phyloP scores from a whole-genome alignment of 768 basidiomycete species.

The Macrocybe gigantea region DNA sequence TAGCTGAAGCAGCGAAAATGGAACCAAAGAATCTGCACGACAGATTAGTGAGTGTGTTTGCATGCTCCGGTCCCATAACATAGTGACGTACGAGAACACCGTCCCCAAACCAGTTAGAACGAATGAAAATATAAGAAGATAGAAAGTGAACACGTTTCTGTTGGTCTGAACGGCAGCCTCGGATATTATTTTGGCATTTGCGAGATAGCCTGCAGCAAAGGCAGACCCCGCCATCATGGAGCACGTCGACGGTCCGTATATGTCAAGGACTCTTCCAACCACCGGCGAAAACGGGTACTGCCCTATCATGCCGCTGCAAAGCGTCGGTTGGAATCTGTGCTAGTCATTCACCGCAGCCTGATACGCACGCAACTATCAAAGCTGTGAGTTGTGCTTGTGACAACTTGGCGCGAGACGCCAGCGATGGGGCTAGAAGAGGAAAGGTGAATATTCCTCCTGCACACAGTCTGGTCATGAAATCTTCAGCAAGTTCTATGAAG shows the following conservation, averaged over 20 bases:
- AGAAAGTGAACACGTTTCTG: slow-evolving; percentile 37
- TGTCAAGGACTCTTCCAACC: slow-evolving; percentile 65
- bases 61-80: not conserved
- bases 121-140: slow-evolving; percentile 50
- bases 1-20: slow-evolving; percentile 69
- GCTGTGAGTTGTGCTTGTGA: slow-evolving; percentile 76
- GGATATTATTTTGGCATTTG: slow-evolving; percentile 56
- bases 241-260: slow-evolving; percentile 60
- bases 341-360: not conserved
- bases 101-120: slow-evolving; percentile 62
- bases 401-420: slow-evolving; percentile 55
- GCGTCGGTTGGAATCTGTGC: slow-evolving; percentile 1
- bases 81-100: slow-evolving; percentile 58
- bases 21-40: slow-evolving; percentile 56
- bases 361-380: slow-evolving; percentile 65
- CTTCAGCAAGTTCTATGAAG: not conserved
- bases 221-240: slow-evolving; percentile 57
- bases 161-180: slow-evolving; percentile 32
- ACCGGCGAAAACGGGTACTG: slow-evolving; percentile 74
- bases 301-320: slow-evolving; percentile 67
- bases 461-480: slow-evolving; percentile 43
- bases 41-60: not conserved
- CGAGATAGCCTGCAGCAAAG: slow-evolving; percentile 55
- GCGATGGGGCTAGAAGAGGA: slow-evolving; percentile 62
- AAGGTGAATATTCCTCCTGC: slow-evolving; percentile 81